phyloP scores from a whole-genome alignment of 2,329 filamentous ascomycete genomes.

The Epichloe typhina region DNA sequence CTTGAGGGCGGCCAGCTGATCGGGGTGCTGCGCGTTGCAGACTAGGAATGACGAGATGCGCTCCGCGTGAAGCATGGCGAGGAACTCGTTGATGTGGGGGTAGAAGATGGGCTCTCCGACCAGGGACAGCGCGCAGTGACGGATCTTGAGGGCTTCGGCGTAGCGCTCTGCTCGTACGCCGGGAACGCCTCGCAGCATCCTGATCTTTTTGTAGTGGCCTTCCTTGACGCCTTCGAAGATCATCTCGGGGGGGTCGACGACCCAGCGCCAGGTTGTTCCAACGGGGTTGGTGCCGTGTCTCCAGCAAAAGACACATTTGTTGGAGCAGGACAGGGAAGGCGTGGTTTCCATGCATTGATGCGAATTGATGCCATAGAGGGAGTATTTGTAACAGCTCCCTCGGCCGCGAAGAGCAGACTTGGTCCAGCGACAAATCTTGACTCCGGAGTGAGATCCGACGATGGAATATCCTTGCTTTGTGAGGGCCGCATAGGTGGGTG shows the following conservation, averaged over 20 bases:
- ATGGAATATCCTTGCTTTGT: constrained; percentile 97
- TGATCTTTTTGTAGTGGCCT: constrained; percentile 93
- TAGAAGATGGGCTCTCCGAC: constrained; percentile 99
- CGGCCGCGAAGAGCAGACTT: constrained; percentile 90
- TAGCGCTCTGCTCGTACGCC: constrained; percentile 87
- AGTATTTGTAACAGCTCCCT: constrained; percentile 95
- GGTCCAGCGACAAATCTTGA: constrained; percentile 97
- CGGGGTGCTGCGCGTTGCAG: constrained; percentile 93
- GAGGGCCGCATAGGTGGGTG: constrained; percentile 75
- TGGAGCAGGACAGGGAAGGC: constrained; percentile 80
- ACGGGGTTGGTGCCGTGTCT: constrained; percentile 95
- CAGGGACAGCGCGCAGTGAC: constrained; percentile 81
- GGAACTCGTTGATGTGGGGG: constrained; percentile 88
- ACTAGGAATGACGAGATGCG: constrained; percentile 90
- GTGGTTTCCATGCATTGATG: constrained; percentile 99
- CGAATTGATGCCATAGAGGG: constrained; percentile 91
- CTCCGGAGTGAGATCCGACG: constrained; percentile 86
- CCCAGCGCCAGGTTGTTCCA: constrained; percentile 93
- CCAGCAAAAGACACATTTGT: constrained; percentile 99
- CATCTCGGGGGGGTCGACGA: constrained; percentile 77
- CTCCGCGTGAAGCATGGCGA: constrained; percentile 69
- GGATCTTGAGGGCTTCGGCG: constrained; percentile 81
- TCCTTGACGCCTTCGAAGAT: constrained; percentile 87
- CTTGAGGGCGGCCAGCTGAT: constrained; percentile 68
- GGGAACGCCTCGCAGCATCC: constrained; percentile 88